Percentiles rank a stretch among this genome's conserved stretches.
These are phyloP conservation scores for Trebouxiophyceae sp. DNA, from an alignment of 163 green algal genomes.

Conservation along the genomic window DNA sequence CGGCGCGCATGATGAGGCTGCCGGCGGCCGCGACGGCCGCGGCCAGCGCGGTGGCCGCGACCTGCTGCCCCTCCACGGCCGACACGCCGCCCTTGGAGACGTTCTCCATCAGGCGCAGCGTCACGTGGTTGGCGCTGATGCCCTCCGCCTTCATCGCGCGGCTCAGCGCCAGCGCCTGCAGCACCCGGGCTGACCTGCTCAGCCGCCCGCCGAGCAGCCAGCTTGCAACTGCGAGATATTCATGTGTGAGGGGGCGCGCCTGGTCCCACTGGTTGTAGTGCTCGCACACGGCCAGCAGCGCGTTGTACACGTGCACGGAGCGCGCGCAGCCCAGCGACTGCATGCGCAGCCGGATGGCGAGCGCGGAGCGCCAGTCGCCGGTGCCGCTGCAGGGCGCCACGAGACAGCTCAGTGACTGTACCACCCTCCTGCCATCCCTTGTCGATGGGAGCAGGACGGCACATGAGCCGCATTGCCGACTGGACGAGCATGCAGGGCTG, in stretches of 20 bases:
- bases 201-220: neutral
- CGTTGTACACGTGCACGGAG: conserved; percentile 75
- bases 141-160: conserved; percentile 35
- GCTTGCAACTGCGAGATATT: neutral
- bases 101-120: conserved; percentile 41
- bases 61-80: conserved; percentile 63
- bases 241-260: conserved; percentile 10
- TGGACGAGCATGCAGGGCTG: neutral
- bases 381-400: conserved; percentile 25
- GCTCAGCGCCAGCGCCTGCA: neutral
- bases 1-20: conserved; percentile 60
- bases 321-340: conserved; percentile 4
- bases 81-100: conserved; percentile 59
- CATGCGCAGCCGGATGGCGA: conserved; percentile 51
- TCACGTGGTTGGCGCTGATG: conserved; percentile 54
- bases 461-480: too few species aligned
- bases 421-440: too few species aligned
- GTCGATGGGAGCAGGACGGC: too few species aligned
- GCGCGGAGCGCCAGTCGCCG: conserved; percentile 46
- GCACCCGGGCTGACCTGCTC: neutral
- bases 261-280: conserved; percentile 49
- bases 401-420: too few species aligned
- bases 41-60: conserved; percentile 55
- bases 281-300: conserved; percentile 71
- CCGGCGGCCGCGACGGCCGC: conserved; percentile 73